These are phyloP conservation scores for Cytospora piceae DNA, from an alignment of 2,329 filamentous ascomycete species.

Conservation along the genomic window DNA sequence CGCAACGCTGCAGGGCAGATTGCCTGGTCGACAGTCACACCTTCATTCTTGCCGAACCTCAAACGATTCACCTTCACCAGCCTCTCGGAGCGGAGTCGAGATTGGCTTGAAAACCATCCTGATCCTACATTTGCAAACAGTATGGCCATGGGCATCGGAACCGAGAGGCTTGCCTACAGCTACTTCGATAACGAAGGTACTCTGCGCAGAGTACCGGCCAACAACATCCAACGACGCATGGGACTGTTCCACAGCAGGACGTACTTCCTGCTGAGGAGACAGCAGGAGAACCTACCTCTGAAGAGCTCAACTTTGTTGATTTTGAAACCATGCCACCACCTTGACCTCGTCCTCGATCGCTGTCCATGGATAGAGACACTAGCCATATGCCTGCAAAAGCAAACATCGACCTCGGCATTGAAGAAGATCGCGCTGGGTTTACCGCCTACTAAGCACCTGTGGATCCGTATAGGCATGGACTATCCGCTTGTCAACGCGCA, in stretches of 20 bases:
- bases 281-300: constrained; percentile 7
- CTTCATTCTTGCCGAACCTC: constrained; percentile 19
- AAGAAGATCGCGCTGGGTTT: background rate
- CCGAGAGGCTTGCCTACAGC: constrained; percentile 23
- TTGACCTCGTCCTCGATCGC: background rate
- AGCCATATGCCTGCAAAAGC: constrained; percentile 18
- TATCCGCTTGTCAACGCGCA: constrained; percentile 11
- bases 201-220: constrained; percentile 1
- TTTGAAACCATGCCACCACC: constrained; percentile 16
- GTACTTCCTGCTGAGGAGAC: constrained; percentile 15
- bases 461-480: constrained; percentile 24
- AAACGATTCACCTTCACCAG: constrained; percentile 25
- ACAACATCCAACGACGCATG: constrained; percentile 5
- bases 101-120: constrained; percentile 14
- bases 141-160: constrained; percentile 16
- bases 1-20: constrained; percentile 9
- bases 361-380: constrained; percentile 19
- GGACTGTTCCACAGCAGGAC: background rate
- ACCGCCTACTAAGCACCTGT: constrained; percentile 4
- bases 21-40: constrained; percentile 19
- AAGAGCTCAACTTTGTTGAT: constrained; percentile 11
- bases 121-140: constrained; percentile 16
- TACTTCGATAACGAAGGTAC: constrained; percentile 9
- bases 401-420: background rate
- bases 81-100: constrained; percentile 16